Evolutionary conservation across 1,139 yeast genomes (phyloP).

Genomic region (Diutina rugosa): DNA sequence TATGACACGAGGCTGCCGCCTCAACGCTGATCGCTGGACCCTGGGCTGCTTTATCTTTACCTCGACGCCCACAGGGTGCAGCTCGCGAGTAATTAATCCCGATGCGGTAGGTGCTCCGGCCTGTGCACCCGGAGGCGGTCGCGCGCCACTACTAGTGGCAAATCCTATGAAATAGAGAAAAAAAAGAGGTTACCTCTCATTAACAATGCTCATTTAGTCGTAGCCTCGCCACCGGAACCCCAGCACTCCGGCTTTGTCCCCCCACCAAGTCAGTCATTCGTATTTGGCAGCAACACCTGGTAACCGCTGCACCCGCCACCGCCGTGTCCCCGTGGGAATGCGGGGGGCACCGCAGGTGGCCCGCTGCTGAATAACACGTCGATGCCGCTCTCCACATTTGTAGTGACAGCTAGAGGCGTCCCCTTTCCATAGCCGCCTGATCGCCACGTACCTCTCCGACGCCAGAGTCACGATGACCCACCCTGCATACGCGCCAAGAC

Average conservation of each 20-base stretch:
- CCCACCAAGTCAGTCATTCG: neutral
- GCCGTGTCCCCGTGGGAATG: neutral
- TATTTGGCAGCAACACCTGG: neutral
- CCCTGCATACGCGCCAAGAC: neutral
- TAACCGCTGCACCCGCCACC: neutral
- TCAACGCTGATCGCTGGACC: neutral
- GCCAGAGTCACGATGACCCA: neutral
- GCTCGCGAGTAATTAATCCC: neutral
- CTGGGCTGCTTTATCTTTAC: neutral
- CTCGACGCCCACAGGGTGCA: neutral
- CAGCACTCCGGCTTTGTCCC: neutral
- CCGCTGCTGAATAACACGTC: neutral
- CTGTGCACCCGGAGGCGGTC: neutral
- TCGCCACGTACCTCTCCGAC: neutral
- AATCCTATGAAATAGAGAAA: neutral
- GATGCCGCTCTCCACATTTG: too few species aligned
- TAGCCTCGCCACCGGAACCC: neutral
- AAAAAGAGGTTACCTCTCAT: too few species aligned
- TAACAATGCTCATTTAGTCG: too few species aligned
- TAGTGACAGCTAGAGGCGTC: neutral
- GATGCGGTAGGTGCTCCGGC: neutral
- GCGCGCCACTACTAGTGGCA: neutral
- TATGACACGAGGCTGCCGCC: neutral
- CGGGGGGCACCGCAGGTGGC: neutral
- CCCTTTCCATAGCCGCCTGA: neutral